phyloP scores from a whole-genome alignment of 139 green algal genomes.

The Pseudopediastrum boryanum region DNA sequence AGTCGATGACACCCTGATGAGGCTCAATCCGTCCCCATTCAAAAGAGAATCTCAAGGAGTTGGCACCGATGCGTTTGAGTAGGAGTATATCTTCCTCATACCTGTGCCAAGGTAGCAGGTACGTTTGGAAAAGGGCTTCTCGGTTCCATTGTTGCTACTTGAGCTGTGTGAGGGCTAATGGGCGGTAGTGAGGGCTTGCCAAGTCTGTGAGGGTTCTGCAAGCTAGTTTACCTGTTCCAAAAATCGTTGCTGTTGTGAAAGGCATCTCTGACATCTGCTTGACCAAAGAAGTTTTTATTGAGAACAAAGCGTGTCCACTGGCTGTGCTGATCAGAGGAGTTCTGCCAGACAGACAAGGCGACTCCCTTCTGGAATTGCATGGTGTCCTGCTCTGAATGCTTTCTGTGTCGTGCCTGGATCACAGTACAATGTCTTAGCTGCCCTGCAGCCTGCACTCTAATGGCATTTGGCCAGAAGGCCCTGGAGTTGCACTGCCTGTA shows the following conservation, averaged over 20 bases:
- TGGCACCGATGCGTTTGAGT: conserved; percentile 63
- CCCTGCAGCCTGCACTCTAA: no score
- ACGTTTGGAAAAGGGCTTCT: not conserved
- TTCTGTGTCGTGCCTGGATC: no score
- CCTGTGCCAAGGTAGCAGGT: conserved; percentile 8
- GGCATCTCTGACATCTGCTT: conserved; percentile 17
- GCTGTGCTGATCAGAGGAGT: conserved; percentile 42
- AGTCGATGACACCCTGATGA: conserved; percentile 55
- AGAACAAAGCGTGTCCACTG: conserved; percentile 39
- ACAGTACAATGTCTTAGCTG: no score
- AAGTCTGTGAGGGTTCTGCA: no score
- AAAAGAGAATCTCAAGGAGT: conserved; percentile 78
- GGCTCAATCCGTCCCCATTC: conserved; percentile 84
- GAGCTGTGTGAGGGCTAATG: no score
- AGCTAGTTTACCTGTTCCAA: conserved; percentile 68
- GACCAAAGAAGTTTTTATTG: conserved; percentile 33
- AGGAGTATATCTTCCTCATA: conserved; percentile 69
- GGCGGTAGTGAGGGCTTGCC: no score
- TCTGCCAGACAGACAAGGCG: conserved; percentile 54
- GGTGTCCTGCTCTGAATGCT: no score
- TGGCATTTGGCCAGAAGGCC: no score
- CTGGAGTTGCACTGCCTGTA: no score
- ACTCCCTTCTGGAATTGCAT: conserved; percentile 37
- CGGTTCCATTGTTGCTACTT: no score
- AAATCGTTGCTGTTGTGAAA: conserved; percentile 66